These are phyloP conservation scores for Oligophagozyma castellii DNA, from an alignment of 1,139 yeast species.

Conservation along the genomic window DNA sequence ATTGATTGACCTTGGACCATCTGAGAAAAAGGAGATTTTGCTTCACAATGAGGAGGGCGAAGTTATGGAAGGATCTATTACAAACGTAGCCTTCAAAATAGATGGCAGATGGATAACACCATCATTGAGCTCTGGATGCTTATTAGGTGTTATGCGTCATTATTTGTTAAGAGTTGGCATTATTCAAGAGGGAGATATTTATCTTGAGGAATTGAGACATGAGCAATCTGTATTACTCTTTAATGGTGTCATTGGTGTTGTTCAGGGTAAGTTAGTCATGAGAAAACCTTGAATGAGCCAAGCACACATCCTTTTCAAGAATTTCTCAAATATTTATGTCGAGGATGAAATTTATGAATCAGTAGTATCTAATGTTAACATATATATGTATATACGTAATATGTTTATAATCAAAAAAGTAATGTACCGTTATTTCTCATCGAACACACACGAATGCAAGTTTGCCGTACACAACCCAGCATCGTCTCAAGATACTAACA, in stretches of 20 bases:
- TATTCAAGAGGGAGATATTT: constrained; percentile 42
- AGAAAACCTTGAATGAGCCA: constrained; percentile 1
- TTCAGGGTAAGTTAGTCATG: constrained; percentile 37
- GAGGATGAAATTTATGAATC: too few relatives aligned
- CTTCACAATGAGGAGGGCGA: constrained; percentile 46
- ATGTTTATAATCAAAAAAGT: too few relatives aligned
- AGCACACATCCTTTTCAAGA: too few relatives aligned
- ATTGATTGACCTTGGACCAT: constrained; percentile 27
- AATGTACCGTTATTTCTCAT: too few relatives aligned
- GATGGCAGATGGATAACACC: constrained; percentile 64
- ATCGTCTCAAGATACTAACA: too few relatives aligned
- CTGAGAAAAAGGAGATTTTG: constrained; percentile 48
- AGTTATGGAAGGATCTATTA: constrained; percentile 74
- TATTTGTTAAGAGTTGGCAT: constrained; percentile 41
- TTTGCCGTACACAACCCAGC: too few relatives aligned
- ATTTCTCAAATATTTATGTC: too few relatives aligned
- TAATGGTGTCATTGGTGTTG: constrained; percentile 77
- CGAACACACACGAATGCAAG: too few relatives aligned
- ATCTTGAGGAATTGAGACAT: constrained; percentile 30
- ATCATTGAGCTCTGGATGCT: constrained; percentile 56
- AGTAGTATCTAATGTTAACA: too few relatives aligned
- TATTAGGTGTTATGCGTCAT: constrained; percentile 74
- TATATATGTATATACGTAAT: too few relatives aligned
- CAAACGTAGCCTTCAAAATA: constrained; percentile 54
- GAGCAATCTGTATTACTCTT: constrained; percentile 63